Evolutionary conservation across 1,139 yeast species (phyloP).

Genomic region (Geotrichum aggregatum): DNA sequence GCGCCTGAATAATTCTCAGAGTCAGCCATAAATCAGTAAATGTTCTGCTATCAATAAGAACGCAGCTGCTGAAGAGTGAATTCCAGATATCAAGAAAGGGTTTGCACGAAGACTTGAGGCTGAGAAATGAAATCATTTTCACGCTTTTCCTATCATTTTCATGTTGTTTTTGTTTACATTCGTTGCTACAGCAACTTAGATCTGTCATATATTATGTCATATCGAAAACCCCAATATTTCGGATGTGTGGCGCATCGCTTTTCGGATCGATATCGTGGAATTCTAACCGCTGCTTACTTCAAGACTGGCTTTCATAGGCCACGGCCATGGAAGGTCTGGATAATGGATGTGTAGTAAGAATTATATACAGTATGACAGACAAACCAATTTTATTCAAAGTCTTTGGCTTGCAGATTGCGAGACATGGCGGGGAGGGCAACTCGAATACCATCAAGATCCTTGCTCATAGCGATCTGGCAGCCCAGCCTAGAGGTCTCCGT

Average conservation of each 20-base stretch:
- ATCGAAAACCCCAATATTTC: neutral
- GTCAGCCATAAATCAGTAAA: neutral
- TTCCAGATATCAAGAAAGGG: neutral
- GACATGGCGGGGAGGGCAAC: slow-evolving; percentile 98
- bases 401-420: slow-evolving; percentile 76
- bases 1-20: neutral
- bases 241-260: neutral
- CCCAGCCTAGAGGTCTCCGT: slow-evolving; percentile 89
- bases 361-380: neutral
- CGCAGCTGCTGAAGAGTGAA: neutral
- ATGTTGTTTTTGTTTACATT: neutral
- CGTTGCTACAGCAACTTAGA: slow-evolving; percentile 9
- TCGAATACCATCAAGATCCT: slow-evolving; percentile 85
- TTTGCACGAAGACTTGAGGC: neutral
- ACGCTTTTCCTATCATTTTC: neutral
- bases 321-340: too few species aligned
- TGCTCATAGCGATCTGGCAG: slow-evolving; percentile 85
- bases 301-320: too few species aligned
- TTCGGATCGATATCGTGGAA: too few species aligned
- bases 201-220: neutral
- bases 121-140: neutral
- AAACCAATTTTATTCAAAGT: slow-evolving; percentile 50
- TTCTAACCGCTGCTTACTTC: too few species aligned
- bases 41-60: neutral
- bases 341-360: neutral